Evolutionary conservation across 2,329 filamentous ascomycete genomes (phyloP), one percentile per base, ranked within the genome.

Genomic region (Alternaria incomplexa): DNA sequence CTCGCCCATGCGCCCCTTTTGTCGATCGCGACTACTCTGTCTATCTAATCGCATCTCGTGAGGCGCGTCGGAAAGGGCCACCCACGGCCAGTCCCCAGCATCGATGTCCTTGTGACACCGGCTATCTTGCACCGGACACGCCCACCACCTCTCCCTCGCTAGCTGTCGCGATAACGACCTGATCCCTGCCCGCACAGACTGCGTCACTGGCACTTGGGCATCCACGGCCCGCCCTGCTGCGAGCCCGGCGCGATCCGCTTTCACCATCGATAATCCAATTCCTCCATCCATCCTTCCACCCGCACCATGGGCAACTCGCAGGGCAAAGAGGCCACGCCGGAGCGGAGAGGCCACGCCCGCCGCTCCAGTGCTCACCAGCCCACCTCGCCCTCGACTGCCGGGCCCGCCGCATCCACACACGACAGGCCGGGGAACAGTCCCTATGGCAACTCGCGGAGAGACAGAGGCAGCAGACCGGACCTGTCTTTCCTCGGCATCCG

Each of bases 401-500:
- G 66, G 30, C 73, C 69, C 36, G 61, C 32, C 36, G 68, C 72
- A 32, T 58, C 75, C 45, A 65, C 72, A 22, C 71, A 74, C 67
- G 73, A 75, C 66, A 65, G 72, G 57, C 77, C 67, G 61, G 68
- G 64, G 64, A 79, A 68, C 59, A 71, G 65, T 56, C 64, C 83
- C 55, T 85, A 86, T 54, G 60, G 47, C 65, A 80, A 76, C 63
- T 81, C 83, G 44, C 79, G 86, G 55, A 81, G 79, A 58, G 83
- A 83, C 56, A 82, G 87, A 67, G 82, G 83, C 28, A 88, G 85
- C 79, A 80, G 87, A 58, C 85, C 84, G 45, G 87, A 90, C 68
- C 81, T 90, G 32, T 86, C 86, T 1, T 85, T 90, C 65, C 82
- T 90, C 30, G 85, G 86, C 58, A 81, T 90, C 10, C 83, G 84